Conservation (phyloP, 2,329 filamentous ascomycete species). For the Alternaria triticimaculans region DNA sequence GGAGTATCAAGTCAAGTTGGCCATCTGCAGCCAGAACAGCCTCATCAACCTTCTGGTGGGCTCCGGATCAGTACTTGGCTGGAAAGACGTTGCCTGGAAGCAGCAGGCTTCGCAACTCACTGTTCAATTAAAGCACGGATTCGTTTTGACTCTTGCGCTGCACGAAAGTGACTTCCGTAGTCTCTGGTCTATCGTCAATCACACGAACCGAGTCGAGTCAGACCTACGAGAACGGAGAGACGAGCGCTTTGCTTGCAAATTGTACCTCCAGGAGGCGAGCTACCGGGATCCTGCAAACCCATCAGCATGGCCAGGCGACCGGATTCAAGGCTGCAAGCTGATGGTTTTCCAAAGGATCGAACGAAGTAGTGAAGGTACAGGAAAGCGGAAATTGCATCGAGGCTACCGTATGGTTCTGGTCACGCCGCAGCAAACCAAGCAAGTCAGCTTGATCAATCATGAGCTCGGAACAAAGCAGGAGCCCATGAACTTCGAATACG, state of each 20-base stretch:
- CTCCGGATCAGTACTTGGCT: constrained; percentile 70
- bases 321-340: constrained; percentile 73
- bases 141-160: constrained; percentile 74
- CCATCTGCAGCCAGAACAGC: constrained; percentile 80
- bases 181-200: constrained; percentile 84
- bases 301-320: constrained; percentile 76
- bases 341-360: constrained; percentile 75
- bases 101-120: constrained; percentile 70
- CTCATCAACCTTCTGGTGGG: constrained; percentile 78
- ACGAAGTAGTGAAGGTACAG: constrained; percentile 74
- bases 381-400: constrained; percentile 74
- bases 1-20: constrained; percentile 73
- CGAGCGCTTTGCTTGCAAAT: constrained; percentile 73
- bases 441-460: constrained; percentile 77
- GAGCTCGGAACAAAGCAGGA: constrained; percentile 65
- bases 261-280: constrained; percentile 75
- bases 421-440: constrained; percentile 78
- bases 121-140: constrained; percentile 76
- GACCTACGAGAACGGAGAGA: constrained; percentile 72
- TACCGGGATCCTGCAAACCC: constrained; percentile 79
- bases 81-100: constrained; percentile 84
- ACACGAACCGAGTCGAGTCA: constrained; percentile 76
- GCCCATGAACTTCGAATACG: constrained; percentile 78
- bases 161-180: constrained; percentile 78
- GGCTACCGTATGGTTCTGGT: constrained; percentile 81